Percentiles rank a stretch among this genome's conserved stretches.
These are phyloP conservation scores for Russula ochroleuca DNA, from an alignment of 768 basidiomycete species.

Conservation along the genomic window DNA sequence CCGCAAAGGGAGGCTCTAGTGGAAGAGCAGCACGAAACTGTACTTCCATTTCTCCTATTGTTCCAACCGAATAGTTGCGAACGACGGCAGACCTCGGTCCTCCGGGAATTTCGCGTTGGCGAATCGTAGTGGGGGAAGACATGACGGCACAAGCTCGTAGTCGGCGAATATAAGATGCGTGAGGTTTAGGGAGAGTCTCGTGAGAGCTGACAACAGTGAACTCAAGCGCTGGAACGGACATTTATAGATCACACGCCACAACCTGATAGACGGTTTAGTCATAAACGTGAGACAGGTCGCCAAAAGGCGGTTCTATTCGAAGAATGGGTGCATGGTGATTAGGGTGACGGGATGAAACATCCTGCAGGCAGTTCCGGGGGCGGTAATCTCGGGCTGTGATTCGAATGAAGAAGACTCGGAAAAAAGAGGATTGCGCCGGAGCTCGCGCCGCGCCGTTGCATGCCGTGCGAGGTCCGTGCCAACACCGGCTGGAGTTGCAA, in stretches of 20 bases:
- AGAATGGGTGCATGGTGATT: not conserved
- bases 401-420: no score
- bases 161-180: not conserved
- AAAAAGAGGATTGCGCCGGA: no score
- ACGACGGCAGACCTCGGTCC: not conserved
- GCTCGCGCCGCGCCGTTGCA: not conserved
- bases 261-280: not conserved
- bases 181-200: not conserved
- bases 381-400: not conserved
- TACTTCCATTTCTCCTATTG: not conserved
- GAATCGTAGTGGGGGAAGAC: not conserved
- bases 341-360: not conserved
- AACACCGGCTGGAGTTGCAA: not conserved
- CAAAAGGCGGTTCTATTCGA: not conserved
- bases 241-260: not conserved
- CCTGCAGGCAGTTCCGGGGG: not conserved
- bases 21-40: conserved; percentile 3
- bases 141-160: not conserved
- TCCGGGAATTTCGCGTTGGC: not conserved
- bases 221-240: not conserved
- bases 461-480: not conserved
- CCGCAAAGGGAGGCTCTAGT: not conserved
- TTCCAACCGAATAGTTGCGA: conserved; percentile 2
- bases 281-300: no score
- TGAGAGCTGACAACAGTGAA: no score